Evolutionary conservation across 495 filamentous ascomycete species (phyloP).

Genomic region (Xylaria palmicola): DNA sequence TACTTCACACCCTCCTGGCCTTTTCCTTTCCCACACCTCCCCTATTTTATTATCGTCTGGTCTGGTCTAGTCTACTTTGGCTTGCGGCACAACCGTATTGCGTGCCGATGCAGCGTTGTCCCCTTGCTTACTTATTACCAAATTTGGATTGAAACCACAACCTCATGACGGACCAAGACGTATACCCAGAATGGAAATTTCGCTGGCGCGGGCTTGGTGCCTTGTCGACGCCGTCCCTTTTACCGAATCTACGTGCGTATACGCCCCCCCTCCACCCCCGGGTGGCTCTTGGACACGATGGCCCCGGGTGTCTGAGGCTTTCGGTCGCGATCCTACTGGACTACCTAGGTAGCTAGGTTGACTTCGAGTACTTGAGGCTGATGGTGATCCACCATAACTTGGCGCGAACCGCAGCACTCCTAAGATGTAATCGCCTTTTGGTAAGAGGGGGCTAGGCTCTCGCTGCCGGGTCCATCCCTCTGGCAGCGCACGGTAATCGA

Average conservation of each 20-base stretch:
- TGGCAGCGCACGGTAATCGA: not conserved
- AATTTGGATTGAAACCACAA: conserved; percentile 9
- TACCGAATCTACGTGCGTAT: not conserved
- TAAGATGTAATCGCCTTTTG: conserved; percentile 12
- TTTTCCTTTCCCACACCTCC: not conserved
- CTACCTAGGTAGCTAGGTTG: conserved; percentile 7
- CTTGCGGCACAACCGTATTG: conserved; percentile 15
- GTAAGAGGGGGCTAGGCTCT: conserved; percentile 7
- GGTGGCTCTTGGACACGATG: not conserved
- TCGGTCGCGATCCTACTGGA: conserved; percentile 8
- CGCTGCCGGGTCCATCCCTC: conserved; percentile 14
- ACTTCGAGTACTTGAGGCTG: conserved; percentile 13
- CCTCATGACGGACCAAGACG: conserved; percentile 3
- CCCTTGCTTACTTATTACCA: conserved; percentile 13
- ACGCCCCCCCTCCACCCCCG: not conserved
- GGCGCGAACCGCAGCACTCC: conserved; percentile 18
- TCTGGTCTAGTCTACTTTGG: conserved; percentile 4
- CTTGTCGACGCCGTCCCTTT: not conserved
- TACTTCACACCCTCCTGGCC: not conserved
- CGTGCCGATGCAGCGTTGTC: not conserved
- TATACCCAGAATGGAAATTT: conserved; percentile 12
- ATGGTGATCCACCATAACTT: conserved; percentile 13
- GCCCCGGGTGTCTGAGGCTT: not conserved
- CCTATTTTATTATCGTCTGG: not conserved
- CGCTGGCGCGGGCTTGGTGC: conserved; percentile 4